phyloP scores from a whole-genome alignment of 1,284 basidiomycete species.

The Malassezia caprae region DNA sequence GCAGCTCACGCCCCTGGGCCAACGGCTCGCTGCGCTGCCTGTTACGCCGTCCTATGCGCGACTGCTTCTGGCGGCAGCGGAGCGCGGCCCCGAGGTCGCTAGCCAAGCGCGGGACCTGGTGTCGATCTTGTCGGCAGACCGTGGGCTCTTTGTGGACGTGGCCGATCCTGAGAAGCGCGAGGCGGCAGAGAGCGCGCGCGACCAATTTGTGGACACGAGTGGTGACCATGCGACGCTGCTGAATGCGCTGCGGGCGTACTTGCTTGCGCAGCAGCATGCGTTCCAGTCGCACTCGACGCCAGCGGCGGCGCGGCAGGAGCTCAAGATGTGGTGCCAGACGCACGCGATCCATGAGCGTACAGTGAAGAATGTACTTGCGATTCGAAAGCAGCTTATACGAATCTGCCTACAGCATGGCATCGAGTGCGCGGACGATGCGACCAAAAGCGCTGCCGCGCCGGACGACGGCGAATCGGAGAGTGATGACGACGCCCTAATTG shows the following conservation, averaged over 20 bases:
- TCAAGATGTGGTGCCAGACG: constrained; percentile 32
- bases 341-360: constrained; percentile 37
- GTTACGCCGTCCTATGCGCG: constrained; percentile 36
- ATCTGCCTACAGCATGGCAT: constrained; percentile 36
- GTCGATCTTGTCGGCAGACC: constrained; percentile 36
- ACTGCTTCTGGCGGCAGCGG: constrained; percentile 33
- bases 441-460: not conserved
- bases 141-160: constrained; percentile 30
- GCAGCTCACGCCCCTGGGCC: constrained; percentile 30
- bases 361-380: constrained; percentile 32
- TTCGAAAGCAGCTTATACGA: constrained; percentile 32
- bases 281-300: not conserved
- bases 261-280: constrained; percentile 15
- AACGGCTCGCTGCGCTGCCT: constrained; percentile 36
- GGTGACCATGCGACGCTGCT: constrained; percentile 44
- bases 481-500: constrained; percentile 5
- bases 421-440: constrained; percentile 26
- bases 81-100: constrained; percentile 24
- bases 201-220: constrained; percentile 25
- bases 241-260: constrained; percentile 44
- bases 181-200: constrained; percentile 49
- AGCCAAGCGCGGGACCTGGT: constrained; percentile 41
- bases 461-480: constrained; percentile 7
- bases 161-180: constrained; percentile 28
- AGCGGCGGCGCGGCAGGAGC: constrained; percentile 8